Percentiles rank a stretch among this genome's conserved stretches.
These are phyloP conservation scores for Ensete ventricosum DNA, from an alignment of 176 grass and related monocot genomes.

Conservation along the genomic window DNA sequence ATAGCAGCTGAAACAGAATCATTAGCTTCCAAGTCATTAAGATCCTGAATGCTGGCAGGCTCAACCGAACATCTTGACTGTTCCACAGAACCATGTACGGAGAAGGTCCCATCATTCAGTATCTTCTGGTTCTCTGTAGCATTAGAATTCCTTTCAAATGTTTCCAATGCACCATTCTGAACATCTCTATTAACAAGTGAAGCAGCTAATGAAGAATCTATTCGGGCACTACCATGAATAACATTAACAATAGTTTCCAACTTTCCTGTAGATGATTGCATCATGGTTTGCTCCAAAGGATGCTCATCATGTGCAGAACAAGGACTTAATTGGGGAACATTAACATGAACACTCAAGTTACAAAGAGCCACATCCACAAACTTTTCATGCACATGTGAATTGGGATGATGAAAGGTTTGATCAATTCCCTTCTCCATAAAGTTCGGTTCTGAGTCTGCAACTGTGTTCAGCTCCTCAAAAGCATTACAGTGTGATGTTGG, in stretches of 20 bases:
- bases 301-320: background rate
- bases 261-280: background rate
- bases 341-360: background rate
- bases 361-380: background rate
- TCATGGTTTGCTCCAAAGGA: background rate
- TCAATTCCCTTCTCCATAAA: background rate
- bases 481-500: background rate
- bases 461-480: background rate
- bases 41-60: background rate
- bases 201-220: background rate
- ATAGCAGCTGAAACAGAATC: background rate
- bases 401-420: background rate
- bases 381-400: background rate
- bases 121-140: background rate
- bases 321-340: background rate
- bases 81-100: background rate
- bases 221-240: background rate
- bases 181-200: background rate
- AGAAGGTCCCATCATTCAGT: background rate
- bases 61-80: background rate
- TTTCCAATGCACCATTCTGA: background rate
- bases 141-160: background rate
- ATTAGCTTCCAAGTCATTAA: background rate
- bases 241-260: background rate
- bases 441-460: background rate